A percentile compares a stretch with the other conserved stretches of the same genome.
Conservation (phyloP, 129 eudicot species). For the Saposhnikovia divaricata region DNA sequence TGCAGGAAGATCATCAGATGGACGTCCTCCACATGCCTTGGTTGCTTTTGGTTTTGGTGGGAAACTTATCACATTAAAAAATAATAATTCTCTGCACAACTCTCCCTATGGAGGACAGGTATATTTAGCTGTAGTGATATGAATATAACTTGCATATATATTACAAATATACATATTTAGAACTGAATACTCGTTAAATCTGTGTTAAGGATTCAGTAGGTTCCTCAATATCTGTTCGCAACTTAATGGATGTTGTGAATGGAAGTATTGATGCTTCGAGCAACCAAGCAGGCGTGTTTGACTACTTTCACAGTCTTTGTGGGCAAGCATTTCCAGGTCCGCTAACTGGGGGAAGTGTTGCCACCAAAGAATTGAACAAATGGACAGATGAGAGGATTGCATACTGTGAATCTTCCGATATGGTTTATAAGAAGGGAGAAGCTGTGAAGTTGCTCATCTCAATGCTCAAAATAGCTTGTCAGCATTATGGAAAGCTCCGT, state of each 20-base stretch:
- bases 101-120: conserved; percentile 59
- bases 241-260: conserved; percentile 56
- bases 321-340: conserved; percentile 85
- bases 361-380: conserved; percentile 60
- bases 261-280: conserved; percentile 36
- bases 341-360: conserved; percentile 75
- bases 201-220: conserved; percentile 44
- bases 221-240: conserved; percentile 52
- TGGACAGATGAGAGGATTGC: conserved; percentile 92
- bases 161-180: conserved; percentile 3
- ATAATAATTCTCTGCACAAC: conserved; percentile 24
- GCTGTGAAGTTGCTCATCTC: conserved; percentile 63
- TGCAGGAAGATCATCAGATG: conserved; percentile 68
- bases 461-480: conserved; percentile 79
- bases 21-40: conserved; percentile 90
- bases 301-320: conserved; percentile 61
- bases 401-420: conserved; percentile 29
- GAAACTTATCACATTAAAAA: conserved; percentile 76
- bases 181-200: conserved; percentile 10
- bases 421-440: conserved; percentile 42
- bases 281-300: conserved; percentile 28
- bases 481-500: conserved; percentile 90
- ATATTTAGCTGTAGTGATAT: conserved; percentile 8
- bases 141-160: not conserved
- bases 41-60: conserved; percentile 97